These are phyloP conservation scores for Harrya chromipes DNA, from an alignment of 768 basidiomycete species.

Conservation along the genomic window DNA sequence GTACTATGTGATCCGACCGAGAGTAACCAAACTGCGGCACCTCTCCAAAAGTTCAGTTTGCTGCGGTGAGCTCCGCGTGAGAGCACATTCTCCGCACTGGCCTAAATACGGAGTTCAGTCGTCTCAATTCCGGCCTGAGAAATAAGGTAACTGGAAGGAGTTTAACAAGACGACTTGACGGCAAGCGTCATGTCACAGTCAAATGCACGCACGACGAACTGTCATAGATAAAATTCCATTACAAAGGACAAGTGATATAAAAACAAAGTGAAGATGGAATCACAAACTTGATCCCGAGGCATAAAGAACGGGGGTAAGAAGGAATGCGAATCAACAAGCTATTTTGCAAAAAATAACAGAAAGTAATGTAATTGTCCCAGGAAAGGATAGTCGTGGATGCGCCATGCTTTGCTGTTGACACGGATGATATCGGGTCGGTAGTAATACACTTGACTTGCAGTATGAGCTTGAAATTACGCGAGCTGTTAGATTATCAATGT, in stretches of 20 bases:
- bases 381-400: slow-evolving; percentile 5
- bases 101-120: too few relatives aligned
- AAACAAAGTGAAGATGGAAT: not conserved
- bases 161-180: too few relatives aligned
- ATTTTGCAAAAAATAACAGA: not conserved
- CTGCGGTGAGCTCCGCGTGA: too few relatives aligned
- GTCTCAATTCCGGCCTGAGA: too few relatives aligned
- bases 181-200: too few relatives aligned
- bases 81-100: too few relatives aligned
- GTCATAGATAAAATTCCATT: too few relatives aligned
- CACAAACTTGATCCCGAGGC: not conserved
- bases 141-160: too few relatives aligned
- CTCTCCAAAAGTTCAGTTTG: too few relatives aligned
- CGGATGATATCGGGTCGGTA: slow-evolving; percentile 15
- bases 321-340: not conserved
- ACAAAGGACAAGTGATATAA: not conserved
- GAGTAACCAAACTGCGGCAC: slow-evolving; percentile 42
- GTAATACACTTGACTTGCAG: slow-evolving; percentile 18
- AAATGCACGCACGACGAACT: too few relatives aligned
- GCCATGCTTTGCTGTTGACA: slow-evolving; percentile 7
- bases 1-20: slow-evolving; percentile 44
- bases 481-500: slow-evolving; percentile 12
- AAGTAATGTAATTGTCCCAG: not conserved
- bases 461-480: slow-evolving; percentile 15
- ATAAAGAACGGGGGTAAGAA: not conserved